phyloP scores from a whole-genome alignment of 305 asterid genomes.

The Fraxinus floribunda region DNA sequence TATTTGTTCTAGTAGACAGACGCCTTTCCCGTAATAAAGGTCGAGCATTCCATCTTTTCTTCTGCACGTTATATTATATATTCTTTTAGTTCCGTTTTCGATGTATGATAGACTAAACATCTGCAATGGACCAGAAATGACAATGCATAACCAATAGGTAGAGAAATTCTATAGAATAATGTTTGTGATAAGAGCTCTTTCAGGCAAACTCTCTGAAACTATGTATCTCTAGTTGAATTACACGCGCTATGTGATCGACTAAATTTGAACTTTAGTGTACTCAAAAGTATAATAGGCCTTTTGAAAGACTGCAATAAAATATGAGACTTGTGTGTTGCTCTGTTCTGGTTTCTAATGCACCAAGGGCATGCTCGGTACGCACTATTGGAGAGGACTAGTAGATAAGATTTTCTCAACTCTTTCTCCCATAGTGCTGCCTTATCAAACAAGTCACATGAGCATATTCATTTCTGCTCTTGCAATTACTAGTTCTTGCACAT shows the following conservation, averaged over 20 bases:
- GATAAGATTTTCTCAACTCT: neutral
- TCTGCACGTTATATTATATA: constrained; percentile 7
- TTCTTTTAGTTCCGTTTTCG: constrained; percentile 3
- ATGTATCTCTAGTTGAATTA: neutral
- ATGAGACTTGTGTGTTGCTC: neutral
- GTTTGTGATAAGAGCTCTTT: neutral
- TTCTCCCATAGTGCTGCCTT: neutral
- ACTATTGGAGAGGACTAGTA: neutral
- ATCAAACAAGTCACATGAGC: neutral
- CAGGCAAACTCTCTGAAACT: neutral
- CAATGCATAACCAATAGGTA: neutral
- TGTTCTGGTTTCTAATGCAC: neutral
- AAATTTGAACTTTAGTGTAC: neutral
- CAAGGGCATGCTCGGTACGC: neutral
- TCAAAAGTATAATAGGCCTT: neutral
- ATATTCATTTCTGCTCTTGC: neutral
- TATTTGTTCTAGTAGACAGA: neutral
- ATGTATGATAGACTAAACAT: constrained; percentile 10
- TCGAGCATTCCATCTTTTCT: constrained; percentile 19
- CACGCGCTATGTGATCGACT: neutral
- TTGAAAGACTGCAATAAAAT: neutral
- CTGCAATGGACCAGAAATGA: neutral
- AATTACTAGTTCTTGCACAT: neutral
- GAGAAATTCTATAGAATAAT: neutral
- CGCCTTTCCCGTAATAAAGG: constrained; percentile 24